Evolutionary conservation across 2,329 filamentous ascomycete genomes (phyloP).

Genomic region (Clonostachys chloroleuca): DNA sequence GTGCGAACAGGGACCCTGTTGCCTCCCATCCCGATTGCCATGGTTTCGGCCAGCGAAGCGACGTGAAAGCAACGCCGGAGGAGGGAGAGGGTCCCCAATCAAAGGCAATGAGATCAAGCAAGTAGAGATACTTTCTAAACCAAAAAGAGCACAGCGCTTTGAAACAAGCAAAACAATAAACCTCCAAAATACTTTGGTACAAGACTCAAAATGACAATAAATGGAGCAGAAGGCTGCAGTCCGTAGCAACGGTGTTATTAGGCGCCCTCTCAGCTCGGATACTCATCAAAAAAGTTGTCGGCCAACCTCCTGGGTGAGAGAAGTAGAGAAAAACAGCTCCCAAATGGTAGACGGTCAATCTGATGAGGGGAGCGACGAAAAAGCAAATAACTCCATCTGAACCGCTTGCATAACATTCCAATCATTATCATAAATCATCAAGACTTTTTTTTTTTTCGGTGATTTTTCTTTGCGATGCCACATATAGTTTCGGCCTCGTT

Average conservation of each 20-base stretch:
- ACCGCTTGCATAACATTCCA: not conserved
- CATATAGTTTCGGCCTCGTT: not conserved
- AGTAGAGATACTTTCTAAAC: slow-evolving; percentile 4
- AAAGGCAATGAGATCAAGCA: not conserved
- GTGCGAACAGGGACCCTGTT: slow-evolving; percentile 6
- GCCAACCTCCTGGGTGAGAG: too few relatives aligned
- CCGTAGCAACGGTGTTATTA: too few relatives aligned
- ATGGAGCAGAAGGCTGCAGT: too few relatives aligned
- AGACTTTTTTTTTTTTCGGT: too few relatives aligned
- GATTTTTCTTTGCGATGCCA: too few relatives aligned
- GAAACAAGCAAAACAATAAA: too few relatives aligned
- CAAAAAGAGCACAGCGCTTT: not conserved
- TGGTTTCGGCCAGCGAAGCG: slow-evolving; percentile 1
- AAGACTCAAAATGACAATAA: too few relatives aligned
- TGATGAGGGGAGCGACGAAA: too few relatives aligned
- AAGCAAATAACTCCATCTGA: not conserved
- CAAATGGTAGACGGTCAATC: too few relatives aligned
- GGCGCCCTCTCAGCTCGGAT: too few relatives aligned
- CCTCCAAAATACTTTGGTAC: too few relatives aligned
- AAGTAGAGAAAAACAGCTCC: not conserved
- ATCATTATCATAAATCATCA: not conserved
- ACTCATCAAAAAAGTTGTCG: too few relatives aligned
- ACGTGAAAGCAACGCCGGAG: slow-evolving; percentile 8
- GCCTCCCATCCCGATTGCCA: slow-evolving; percentile 3
- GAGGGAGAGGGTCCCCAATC: slow-evolving; percentile 3